Conservation (phyloP, 495 filamentous ascomycete genomes). For the Penicillium waksmanii region DNA sequence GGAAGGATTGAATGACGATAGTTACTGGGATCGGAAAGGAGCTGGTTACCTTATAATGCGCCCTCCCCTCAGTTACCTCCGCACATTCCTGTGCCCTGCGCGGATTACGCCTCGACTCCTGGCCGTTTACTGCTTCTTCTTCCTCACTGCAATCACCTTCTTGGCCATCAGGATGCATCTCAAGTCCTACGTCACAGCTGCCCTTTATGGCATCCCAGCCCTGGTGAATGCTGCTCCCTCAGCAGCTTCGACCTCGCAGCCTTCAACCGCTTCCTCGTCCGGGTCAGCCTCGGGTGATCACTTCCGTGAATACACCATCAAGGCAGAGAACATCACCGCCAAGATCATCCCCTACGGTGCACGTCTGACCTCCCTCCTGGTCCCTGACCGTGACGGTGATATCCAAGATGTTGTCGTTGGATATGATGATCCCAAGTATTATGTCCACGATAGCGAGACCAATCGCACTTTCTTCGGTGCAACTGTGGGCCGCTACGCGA, state of each 20-base stretch:
- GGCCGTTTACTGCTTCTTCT: constrained; percentile 35
- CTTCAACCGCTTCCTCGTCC: constrained; percentile 11
- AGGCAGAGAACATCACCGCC: constrained; percentile 70
- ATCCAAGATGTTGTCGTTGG: constrained; percentile 73
- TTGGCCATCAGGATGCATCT: constrained; percentile 48
- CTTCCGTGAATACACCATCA: constrained; percentile 71
- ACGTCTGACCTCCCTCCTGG: constrained; percentile 70
- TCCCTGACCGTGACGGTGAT: constrained; percentile 70
- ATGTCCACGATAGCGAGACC: constrained; percentile 63
- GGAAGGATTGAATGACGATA: constrained; percentile 16
- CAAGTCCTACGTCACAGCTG: constrained; percentile 38
- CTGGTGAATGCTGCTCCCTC: constrained; percentile 30
- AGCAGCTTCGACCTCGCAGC: constrained; percentile 15
- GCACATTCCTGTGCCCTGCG: constrained; percentile 37
- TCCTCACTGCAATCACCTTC: constrained; percentile 32
- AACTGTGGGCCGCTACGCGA: constrained; percentile 81
- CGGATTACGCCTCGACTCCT: constrained; percentile 37
- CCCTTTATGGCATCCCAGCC: constrained; percentile 41
- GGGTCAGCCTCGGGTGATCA: constrained; percentile 28
- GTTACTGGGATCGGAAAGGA: constrained; percentile 18
- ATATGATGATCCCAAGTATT: constrained; percentile 77
- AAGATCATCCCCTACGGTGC: constrained; percentile 81
- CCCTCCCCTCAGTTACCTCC: constrained; percentile 32
- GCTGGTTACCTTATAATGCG: constrained; percentile 32
- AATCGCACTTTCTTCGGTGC: constrained; percentile 77